Base-by-base conservation (phyloP, 1,284 basidiomycete genomes). In the Microbotryum intermedium region DNA sequence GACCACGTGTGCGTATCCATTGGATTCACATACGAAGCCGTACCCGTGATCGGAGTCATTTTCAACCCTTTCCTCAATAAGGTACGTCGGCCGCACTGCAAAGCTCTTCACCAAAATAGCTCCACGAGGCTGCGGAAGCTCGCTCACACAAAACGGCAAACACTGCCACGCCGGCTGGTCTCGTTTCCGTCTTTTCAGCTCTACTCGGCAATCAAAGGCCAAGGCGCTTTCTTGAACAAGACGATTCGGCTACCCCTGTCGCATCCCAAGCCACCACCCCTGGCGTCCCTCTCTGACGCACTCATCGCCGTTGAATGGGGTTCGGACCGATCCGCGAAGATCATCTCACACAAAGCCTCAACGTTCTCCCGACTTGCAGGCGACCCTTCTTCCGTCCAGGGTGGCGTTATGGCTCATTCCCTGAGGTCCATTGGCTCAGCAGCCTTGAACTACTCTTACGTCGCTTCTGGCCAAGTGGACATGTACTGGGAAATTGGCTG, bases 271-370 rank as follows among this genome's bases (percentile, higher is more conserved):
- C 79, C 81, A 9, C 82, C 87, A 7, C 84, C 86, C 0, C 79
- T 93, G 6, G 76, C 80, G 2, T 85, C 84, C 11, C 81, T 97
- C 13, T 83, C 83, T 28, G 84, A 90, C 71, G 92, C 90, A 6
- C 80, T 92, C 30, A 80, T 95, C 46, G 92, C 84, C 4, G 80
- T 93, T 55, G 93, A 97, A 76, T 97, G 90, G 86, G 93, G 93
- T 29, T 87, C 86, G 1, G 91, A 94, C 74, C 81, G 93, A 20
- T 79, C 79, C 4, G 70, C 76, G 13, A 18, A 28, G 25, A 60
- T 81, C 4, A 80, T 92, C 47, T 74, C 78, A 3, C 78, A 81
- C 58, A 95, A 95, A 72, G 79, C 82, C 1, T 75, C 74, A 28
- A 85, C 85, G 10, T 97, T 89, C 76, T 76, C 81, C 60, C 82